Evolutionary conservation across 106 monocot genomes (phyloP), one percentile per base, ranked within the genome.

Genomic region (Apostasia shenzhenica): DNA sequence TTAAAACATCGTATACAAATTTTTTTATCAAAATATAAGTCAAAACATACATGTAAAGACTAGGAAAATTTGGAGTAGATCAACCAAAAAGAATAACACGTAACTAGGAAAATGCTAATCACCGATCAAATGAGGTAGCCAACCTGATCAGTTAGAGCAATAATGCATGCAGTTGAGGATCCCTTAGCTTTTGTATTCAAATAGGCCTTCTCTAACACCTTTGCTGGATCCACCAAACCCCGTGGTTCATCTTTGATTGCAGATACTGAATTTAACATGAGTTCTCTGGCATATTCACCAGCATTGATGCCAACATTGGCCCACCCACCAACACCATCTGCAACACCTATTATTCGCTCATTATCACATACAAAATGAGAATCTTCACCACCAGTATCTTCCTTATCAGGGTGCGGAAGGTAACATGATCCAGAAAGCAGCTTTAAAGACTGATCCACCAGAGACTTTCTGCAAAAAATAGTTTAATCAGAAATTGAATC

Each of bases 281-380:
- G 81, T 66, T 90, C 86, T 71, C 78, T 77, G 41, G 90, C 80
- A 83, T 90, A 90, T 58, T 78, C 59, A 46, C 85, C 89, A 47
- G 85, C 72, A 78, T 90, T 76, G 67, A 90, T 67, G 60, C 90
- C 86, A 73, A 78, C 70, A 12, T 83, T 81, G 59, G 90, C 85
- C 90, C 90, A 90, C 3, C 90, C 90, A 73, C 86, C 90, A 74
- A 90, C 86, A 73, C 90, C 90, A 81, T 83, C 86, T 14, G 90
- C 86, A 40, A 90, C 83, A 61, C 85, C 90, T 58, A 90, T 82
- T 26, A 77, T 81, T 73, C 83, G 85, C 68, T 90, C 83, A 69
- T 83, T 74, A 9, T 48, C 67, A 54, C 76, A 76, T 70, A 89
- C 82, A 55, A 90, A 90, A 76, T 81, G 81, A 43, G 83, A 83